Percentiles rank a stretch among this genome's conserved stretches.
Conservation (phyloP, 163 green algal genomes). For the Trebouxia gelatinosa region DNA sequence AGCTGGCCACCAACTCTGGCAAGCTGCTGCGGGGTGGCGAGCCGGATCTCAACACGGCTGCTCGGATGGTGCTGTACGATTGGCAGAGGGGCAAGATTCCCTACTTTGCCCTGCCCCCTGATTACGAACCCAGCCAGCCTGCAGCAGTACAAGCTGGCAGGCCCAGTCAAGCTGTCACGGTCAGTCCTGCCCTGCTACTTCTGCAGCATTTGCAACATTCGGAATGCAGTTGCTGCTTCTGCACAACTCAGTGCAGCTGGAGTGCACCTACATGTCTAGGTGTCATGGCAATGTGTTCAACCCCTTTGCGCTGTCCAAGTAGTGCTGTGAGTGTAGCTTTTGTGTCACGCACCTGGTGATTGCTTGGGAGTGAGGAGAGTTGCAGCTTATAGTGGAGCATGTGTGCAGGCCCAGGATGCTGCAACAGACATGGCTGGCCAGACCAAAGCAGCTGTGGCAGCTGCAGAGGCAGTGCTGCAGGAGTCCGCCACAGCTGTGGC, state of each 20-base stretch:
- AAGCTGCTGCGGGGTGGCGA: constrained; percentile 95
- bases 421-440: constrained; percentile 18
- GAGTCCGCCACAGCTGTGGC: constrained; percentile 9
- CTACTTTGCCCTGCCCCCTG: constrained; percentile 92
- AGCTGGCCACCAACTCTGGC: constrained; percentile 80
- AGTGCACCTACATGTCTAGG: no score
- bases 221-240: no score
- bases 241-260: no score
- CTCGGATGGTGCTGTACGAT: constrained; percentile 96
- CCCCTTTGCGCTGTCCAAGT: no score
- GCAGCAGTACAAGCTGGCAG: background rate
- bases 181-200: no score
- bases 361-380: no score
- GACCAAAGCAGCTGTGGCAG: constrained; percentile 16
- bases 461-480: constrained; percentile 22
- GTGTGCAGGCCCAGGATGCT: constrained; percentile 22
- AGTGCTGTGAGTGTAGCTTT: no score
- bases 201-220: no score
- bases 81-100: constrained; percentile 98
- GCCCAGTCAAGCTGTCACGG: constrained; percentile 20
- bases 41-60: constrained; percentile 93
- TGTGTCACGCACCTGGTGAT: no score
- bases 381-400: no score
- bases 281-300: no score
- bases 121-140: constrained; percentile 46